Conservation (phyloP, 306 rosid genomes). For the Mimosa bimucronata region DNA sequence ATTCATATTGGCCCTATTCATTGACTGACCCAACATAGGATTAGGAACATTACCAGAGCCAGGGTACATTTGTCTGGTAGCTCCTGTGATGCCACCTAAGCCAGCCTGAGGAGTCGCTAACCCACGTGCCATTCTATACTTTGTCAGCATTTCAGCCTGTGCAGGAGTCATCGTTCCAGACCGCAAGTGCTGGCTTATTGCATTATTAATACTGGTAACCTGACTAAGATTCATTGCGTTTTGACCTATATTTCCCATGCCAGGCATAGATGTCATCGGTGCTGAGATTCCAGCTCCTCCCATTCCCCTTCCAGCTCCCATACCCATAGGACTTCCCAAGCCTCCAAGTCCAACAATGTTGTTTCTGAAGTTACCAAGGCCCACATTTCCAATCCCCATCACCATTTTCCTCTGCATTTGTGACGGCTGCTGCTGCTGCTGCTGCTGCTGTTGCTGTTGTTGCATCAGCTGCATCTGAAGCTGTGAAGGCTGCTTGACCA, state of each 20-base stretch:
- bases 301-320: slow-evolving; percentile 79
- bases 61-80: slow-evolving; percentile 69
- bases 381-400: slow-evolving; percentile 80
- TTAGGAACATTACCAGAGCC: slow-evolving; percentile 65
- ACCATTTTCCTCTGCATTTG: slow-evolving; percentile 87
- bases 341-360: slow-evolving; percentile 78
- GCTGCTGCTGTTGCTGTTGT: slow-evolving; percentile 56
- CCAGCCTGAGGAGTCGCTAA: slow-evolving; percentile 65
- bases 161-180: slow-evolving; percentile 45
- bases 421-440: slow-evolving; percentile 58
- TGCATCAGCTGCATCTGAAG: slow-evolving; percentile 64
- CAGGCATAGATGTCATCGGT: slow-evolving; percentile 76
- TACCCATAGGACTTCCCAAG: slow-evolving; percentile 68
- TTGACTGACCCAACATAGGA: slow-evolving; percentile 70
- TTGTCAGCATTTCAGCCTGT: slow-evolving; percentile 52
- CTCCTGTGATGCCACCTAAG: slow-evolving; percentile 70
- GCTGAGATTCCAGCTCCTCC: slow-evolving; percentile 86
- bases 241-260: slow-evolving; percentile 82
- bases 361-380: slow-evolving; percentile 65
- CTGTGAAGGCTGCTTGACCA: slow-evolving; percentile 67
- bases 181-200: slow-evolving; percentile 66
- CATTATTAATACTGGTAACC: slow-evolving; percentile 57
- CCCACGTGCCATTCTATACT: slow-evolving; percentile 54
- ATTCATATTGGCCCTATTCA: slow-evolving; percentile 62
- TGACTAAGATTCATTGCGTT: slow-evolving; percentile 67